phyloP scores from a whole-genome alignment of 192 early-diverging fungal species.

The Coemansia sp. region DNA sequence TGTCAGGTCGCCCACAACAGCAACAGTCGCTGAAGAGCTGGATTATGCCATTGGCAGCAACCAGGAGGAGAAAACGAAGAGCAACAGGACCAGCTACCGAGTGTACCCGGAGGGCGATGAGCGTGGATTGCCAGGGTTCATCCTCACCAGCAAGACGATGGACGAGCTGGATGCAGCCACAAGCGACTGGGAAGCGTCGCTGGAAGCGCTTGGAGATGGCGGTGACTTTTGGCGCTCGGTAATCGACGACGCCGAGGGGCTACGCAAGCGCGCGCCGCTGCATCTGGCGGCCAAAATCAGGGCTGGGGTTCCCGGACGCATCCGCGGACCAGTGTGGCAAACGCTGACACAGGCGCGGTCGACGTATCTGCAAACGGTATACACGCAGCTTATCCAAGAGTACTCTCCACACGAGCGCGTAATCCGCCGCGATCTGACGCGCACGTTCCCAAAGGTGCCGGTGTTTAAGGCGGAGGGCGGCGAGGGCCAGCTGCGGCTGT shows the following conservation, averaged over 20 bases:
- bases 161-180: conserved; percentile 41
- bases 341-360: conserved; percentile 84
- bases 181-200: conserved; percentile 36
- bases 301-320: conserved; percentile 74
- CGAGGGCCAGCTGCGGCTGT: conserved; percentile 84
- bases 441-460: conserved; percentile 89
- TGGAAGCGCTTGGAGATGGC: conserved; percentile 23
- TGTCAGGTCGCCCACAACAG: conserved; percentile 23
- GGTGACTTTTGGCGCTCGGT: conserved; percentile 49
- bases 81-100: conserved; percentile 14
- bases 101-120: conserved; percentile 52
- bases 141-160: conserved; percentile 33
- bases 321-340: conserved; percentile 93
- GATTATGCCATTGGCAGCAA: background rate
- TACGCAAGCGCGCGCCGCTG: conserved; percentile 33
- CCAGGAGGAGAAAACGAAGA: background rate
- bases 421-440: conserved; percentile 88
- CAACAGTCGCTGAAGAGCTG: background rate
- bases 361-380: conserved; percentile 79
- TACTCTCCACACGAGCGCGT: conserved; percentile 83
- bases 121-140: conserved; percentile 47
- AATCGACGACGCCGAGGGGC: conserved; percentile 23
- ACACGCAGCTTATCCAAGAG: conserved; percentile 74
- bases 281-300: conserved; percentile 47
- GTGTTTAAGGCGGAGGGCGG: conserved; percentile 84